Conservation (phyloP, 2,329 filamentous ascomycete genomes). For the Alternaria ethzedia region DNA sequence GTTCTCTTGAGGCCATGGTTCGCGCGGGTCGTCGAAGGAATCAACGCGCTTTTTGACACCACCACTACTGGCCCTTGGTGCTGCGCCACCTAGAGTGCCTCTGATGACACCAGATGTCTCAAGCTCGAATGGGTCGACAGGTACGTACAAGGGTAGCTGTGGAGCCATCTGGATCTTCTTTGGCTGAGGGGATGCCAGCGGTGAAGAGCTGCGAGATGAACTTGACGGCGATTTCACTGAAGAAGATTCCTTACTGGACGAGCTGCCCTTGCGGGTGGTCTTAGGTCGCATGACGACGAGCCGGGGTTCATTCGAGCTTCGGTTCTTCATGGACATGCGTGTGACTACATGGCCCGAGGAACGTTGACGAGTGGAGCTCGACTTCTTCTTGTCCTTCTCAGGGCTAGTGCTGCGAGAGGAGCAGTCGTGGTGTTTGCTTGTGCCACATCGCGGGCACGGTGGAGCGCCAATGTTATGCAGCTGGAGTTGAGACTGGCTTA, state of each 20-base stretch:
- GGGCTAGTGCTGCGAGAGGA: slow-evolving; percentile 19
- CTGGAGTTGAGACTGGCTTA: slow-evolving; percentile 46
- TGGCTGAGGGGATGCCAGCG: slow-evolving; percentile 30
- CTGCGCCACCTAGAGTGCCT: slow-evolving; percentile 14
- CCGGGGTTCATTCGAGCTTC: slow-evolving; percentile 41
- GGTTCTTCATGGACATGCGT: slow-evolving; percentile 35
- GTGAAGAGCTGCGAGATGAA: slow-evolving; percentile 28
- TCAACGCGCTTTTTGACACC: slow-evolving; percentile 18
- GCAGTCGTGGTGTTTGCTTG: slow-evolving; percentile 32
- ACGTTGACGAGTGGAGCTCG: slow-evolving; percentile 26
- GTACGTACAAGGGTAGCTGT: slow-evolving; percentile 22
- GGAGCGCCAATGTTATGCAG: slow-evolving; percentile 30
- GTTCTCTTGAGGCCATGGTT: slow-evolving; percentile 31
- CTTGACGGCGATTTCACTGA: slow-evolving; percentile 27
- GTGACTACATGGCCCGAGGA: slow-evolving; percentile 36
- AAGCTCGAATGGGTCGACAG: slow-evolving; percentile 31
- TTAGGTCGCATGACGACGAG: slow-evolving; percentile 47
- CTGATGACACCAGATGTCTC: slow-evolving; percentile 13
- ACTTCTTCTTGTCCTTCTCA: slow-evolving; percentile 34
- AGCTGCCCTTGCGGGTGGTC: slow-evolving; percentile 33
- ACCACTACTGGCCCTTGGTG: slow-evolving; percentile 14
- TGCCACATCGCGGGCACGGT: slow-evolving; percentile 32
- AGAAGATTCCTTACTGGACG: slow-evolving; percentile 28
- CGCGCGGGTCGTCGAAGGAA: slow-evolving; percentile 31
- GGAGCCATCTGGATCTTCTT: slow-evolving; percentile 11